phyloP scores from a whole-genome alignment of 371 early-diverging fungal genomes.

The Syncephalastrum contaminatum region DNA sequence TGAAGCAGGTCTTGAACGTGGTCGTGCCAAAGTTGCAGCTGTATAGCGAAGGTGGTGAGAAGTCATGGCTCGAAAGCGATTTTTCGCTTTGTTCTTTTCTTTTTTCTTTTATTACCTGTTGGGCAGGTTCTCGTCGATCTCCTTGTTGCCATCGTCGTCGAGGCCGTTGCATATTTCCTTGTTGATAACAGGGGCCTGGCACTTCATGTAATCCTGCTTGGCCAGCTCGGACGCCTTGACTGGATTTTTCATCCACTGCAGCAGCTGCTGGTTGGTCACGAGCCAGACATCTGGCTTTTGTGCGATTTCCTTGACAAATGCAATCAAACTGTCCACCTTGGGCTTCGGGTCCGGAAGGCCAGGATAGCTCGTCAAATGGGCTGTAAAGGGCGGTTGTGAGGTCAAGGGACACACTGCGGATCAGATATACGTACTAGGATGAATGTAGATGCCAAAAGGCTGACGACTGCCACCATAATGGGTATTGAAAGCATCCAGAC shows the following conservation, averaged over 20 bases:
- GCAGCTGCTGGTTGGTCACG: conserved; percentile 64
- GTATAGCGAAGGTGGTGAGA: not conserved
- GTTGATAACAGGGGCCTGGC: conserved; percentile 52
- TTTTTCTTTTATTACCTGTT: conserved; percentile 23
- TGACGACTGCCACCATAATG: conserved; percentile 62
- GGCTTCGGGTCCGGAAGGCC: conserved; percentile 37
- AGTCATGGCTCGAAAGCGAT: not conserved
- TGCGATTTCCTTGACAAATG: conserved; percentile 41
- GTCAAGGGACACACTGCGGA: not conserved
- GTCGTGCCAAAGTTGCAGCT: conserved; percentile 56
- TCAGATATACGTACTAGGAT: conserved; percentile 37
- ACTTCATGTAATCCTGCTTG: conserved; percentile 55
- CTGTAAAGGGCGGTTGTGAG: conserved; percentile 12
- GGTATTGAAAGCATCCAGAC: conserved; percentile 46
- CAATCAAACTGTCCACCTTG: conserved; percentile 30
- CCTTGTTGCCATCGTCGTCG: conserved; percentile 54
- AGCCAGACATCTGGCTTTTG: conserved; percentile 60
- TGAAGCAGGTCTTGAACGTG: conserved; percentile 64
- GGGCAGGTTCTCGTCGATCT: conserved; percentile 42
- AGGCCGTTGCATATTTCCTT: conserved; percentile 75
- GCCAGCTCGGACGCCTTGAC: conserved; percentile 59
- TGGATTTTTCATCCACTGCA: conserved; percentile 66
- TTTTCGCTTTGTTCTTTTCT: not conserved
- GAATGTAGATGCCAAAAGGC: conserved; percentile 70
- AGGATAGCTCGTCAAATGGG: conserved; percentile 48